Evolutionary conservation across 257 asterid species (phyloP), one percentile per base, ranked within the genome.

Genomic region (Nicotiana tabacum): DNA sequence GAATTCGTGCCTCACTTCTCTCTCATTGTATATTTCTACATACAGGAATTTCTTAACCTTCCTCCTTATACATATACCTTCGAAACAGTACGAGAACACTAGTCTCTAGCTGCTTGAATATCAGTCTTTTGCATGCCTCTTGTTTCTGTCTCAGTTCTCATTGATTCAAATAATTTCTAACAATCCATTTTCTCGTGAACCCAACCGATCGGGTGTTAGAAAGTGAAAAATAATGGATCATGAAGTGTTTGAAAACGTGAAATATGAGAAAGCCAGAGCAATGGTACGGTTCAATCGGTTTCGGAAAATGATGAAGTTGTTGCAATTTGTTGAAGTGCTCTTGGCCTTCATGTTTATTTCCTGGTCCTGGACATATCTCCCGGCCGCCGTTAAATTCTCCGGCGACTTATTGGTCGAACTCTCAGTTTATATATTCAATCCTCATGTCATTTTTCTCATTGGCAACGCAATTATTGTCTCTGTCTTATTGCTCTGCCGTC

Each of bases 391-490:
- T 11, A 58, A 43, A 30, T 3, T 55, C 48, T 29, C 69, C 33
- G 82, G 53, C 27, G 32, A 39, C 5, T 55, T 27, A 12, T 4
- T 78, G 43, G 2, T 29, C 6, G n/a, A 32, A 60, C 37, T 61
- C 24, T 79, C 72, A 16, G 72, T 60, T 37, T 13, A 61, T 64
- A 8, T 79, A 6, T 33, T 21, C 57, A 60, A 57, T 37, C 18
- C 82, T 7, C 72, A 60, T 33, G 82, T 57, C 35, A 58, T 62
- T 16, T 79, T 79, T 57, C 72, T 79, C 17, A 79, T 79, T 5
- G 82, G 72, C 8, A 79, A 79, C 70, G 58, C 74, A 11, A 79
- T 79, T 12, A 62, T 79, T 15, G 33, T 62, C 10, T 37, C 32
- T 17, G 9, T 79, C 17, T 4, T 79, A 21, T 29, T 79, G 33